phyloP scores from a whole-genome alignment of 2,329 filamentous ascomycete species.

The Cercospora canescens region DNA sequence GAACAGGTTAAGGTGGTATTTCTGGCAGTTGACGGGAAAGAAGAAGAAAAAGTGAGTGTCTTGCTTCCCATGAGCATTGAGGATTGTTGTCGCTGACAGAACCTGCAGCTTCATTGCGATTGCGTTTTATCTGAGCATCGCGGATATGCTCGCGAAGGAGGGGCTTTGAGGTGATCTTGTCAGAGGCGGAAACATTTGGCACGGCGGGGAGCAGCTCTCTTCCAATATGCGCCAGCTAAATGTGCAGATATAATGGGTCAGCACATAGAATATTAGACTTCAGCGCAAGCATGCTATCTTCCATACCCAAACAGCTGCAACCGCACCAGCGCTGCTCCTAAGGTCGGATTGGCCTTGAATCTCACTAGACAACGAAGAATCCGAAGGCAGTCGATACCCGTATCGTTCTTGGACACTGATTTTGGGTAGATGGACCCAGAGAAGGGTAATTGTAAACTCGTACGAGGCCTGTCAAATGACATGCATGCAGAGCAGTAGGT shows the following conservation, averaged over 20 bases:
- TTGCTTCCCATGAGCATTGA: background rate
- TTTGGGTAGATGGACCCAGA: background rate
- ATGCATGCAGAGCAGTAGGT: background rate
- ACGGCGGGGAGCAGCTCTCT: background rate
- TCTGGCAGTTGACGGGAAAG: slow-evolving; percentile 58
- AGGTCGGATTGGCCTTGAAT: background rate
- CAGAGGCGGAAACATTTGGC: background rate
- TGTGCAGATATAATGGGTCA: background rate
- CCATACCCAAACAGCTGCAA: background rate
- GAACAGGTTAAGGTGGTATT: slow-evolving; percentile 60
- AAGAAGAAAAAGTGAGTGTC: slow-evolving; percentile 46
- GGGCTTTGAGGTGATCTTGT: slow-evolving; percentile 21
- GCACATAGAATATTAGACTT: too few species aligned
- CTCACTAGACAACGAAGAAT: background rate
- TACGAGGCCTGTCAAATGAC: background rate
- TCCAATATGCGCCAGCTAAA: background rate
- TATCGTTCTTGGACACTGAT: background rate
- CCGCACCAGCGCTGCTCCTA: background rate
- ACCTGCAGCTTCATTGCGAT: slow-evolving; percentile 61
- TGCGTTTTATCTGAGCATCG: slow-evolving; percentile 65
- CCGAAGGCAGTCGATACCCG: background rate
- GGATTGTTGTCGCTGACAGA: background rate
- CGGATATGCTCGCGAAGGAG: slow-evolving; percentile 46
- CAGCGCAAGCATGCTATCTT: too few species aligned
- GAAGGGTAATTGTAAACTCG: background rate